phyloP scores from a whole-genome alignment of 148 eudicot species.

The Suaeda aralocaspica region DNA sequence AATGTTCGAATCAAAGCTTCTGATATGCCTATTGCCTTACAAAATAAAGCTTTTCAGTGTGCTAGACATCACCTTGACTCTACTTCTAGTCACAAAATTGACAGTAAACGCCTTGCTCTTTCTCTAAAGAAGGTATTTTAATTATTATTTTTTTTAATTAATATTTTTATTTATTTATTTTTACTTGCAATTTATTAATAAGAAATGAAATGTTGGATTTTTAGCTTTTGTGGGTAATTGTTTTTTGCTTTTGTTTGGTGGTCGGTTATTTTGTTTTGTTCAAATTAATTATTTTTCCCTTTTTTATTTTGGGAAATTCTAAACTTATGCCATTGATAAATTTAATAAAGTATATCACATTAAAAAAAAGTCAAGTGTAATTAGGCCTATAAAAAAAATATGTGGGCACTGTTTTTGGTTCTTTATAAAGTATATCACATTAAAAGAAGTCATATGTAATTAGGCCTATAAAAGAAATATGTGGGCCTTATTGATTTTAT shows the following conservation, averaged over 20 bases:
- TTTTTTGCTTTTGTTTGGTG: not conserved
- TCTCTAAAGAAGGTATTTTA: conserved; percentile 52
- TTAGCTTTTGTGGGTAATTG: not conserved
- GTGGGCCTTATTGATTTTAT: too few species aligned
- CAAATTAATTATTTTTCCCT: too few species aligned
- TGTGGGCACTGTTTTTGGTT: too few species aligned
- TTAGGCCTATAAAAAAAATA: too few species aligned
- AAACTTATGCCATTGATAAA: too few species aligned
- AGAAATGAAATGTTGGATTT: not conserved
- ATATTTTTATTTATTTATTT: not conserved
- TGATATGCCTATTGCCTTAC: conserved; percentile 51
- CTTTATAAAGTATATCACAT: too few species aligned
- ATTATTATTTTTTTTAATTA: not conserved
- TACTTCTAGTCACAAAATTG: conserved; percentile 37
- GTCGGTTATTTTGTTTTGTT: not conserved
- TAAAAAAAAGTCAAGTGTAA: too few species aligned
- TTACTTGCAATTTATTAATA: too few species aligned
- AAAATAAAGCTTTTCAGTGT: conserved; percentile 46
- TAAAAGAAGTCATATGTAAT: too few species aligned
- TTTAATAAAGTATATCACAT: too few species aligned
- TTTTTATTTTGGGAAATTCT: too few species aligned
- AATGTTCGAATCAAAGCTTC: conserved; percentile 55
- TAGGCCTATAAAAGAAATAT: too few species aligned
- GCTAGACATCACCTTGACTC: conserved; percentile 47
- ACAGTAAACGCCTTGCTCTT: conserved; percentile 56